A percentile compares a stretch with the other conserved stretches of the same genome.
phyloP scores from a whole-genome alignment of 2,329 filamentous ascomycete genomes.

The Aspergillus awamori region DNA sequence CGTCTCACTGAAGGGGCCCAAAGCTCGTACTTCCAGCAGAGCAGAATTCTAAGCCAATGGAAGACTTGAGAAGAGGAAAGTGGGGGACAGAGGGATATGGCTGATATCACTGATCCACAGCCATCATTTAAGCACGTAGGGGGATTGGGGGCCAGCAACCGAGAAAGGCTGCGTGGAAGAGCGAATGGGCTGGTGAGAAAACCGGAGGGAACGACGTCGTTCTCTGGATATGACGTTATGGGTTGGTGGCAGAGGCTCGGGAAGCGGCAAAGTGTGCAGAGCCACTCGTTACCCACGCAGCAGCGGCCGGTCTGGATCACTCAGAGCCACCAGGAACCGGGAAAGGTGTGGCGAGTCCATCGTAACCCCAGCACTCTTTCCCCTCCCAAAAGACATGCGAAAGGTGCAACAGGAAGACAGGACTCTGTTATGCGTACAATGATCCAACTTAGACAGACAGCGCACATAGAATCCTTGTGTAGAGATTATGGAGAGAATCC shows the following conservation, averaged over 20 bases:
- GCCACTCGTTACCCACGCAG: conserved; percentile 10
- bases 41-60: conserved; percentile 22
- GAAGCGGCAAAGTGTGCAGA: conserved; percentile 21
- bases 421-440: background rate
- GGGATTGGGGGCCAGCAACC: conserved; percentile 17
- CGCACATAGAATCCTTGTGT: no score
- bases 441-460: no score
- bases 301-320: conserved; percentile 23
- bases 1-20: conserved; percentile 14
- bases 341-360: conserved; percentile 6
- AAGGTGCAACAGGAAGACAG: background rate
- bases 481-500: no score
- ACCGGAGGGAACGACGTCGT: conserved; percentile 31
- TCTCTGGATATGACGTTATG: conserved; percentile 35
- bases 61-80: conserved; percentile 13
- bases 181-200: conserved; percentile 22
- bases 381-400: background rate
- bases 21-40: conserved; percentile 9
- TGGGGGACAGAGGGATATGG: conserved; percentile 19
- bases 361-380: background rate
- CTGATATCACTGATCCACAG: conserved; percentile 28
- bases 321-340: conserved; percentile 15
- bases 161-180: conserved; percentile 16
- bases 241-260: conserved; percentile 13
- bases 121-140: conserved; percentile 19